These are phyloP conservation scores for Abortiporus biennis DNA, from an alignment of 1,284 basidiomycete genomes.

Conservation along the genomic window DNA sequence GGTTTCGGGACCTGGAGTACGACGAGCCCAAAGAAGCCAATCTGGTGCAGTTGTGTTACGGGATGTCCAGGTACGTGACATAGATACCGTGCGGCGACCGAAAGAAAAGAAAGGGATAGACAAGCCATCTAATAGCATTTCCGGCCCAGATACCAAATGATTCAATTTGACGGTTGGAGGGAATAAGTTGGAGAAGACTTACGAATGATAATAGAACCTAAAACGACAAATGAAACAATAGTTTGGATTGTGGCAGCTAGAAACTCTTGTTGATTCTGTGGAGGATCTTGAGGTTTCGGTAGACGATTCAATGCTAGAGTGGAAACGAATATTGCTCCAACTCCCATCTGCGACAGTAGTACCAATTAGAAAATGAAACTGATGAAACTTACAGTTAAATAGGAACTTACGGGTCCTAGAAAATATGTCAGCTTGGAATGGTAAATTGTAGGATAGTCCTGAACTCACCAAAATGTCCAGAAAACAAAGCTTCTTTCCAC, in stretches of 20 bases:
- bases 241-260: slow-evolving; percentile 70
- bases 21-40: slow-evolving; percentile 41
- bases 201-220: slow-evolving; percentile 81
- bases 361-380: slow-evolving; percentile 6
- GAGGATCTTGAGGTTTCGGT: slow-evolving; percentile 51
- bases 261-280: slow-evolving; percentile 60
- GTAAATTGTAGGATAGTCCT: not conserved
- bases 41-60: slow-evolving; percentile 31
- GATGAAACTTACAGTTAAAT: not conserved
- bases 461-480: slow-evolving; percentile 76
- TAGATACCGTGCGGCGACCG: slow-evolving; percentile 47
- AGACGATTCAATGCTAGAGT: slow-evolving; percentile 69
- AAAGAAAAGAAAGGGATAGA: slow-evolving; percentile 86
- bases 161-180: not conserved
- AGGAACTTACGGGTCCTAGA: slow-evolving; percentile 48
- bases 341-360: slow-evolving; percentile 52
- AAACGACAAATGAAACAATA: slow-evolving; percentile 79
- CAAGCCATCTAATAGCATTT: slow-evolving; percentile 60
- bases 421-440: not conserved
- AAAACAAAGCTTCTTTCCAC: slow-evolving; percentile 78
- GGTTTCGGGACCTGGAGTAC: slow-evolving; percentile 16
- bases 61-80: slow-evolving; percentile 25
- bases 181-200: slow-evolving; percentile 22
- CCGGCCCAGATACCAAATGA: not conserved
- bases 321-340: slow-evolving; percentile 82